A percentile compares a stretch with the other conserved stretches of the same genome.
Evolutionary conservation across 2,329 filamentous ascomycete genomes (phyloP).

Genomic region (Fusarium setosum): DNA sequence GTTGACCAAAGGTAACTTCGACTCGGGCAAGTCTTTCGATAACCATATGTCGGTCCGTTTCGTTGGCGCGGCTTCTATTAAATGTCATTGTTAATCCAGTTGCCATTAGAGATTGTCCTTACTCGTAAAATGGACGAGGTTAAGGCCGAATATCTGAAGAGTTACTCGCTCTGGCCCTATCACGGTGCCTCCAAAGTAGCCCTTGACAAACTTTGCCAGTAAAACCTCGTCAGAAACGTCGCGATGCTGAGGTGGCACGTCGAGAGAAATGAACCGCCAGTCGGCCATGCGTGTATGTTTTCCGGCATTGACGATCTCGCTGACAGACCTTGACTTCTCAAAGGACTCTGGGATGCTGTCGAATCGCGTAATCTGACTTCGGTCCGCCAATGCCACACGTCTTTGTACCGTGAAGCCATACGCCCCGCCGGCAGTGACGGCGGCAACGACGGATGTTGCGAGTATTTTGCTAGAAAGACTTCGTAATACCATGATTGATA

Average conservation of each 20-base stretch:
- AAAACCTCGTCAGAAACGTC: constrained; percentile 41
- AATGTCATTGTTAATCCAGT: background rate
- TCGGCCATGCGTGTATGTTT: constrained; percentile 34
- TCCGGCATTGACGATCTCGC: constrained; percentile 40
- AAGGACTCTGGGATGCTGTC: constrained; percentile 38
- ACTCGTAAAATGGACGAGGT: constrained; percentile 34
- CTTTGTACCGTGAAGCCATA: constrained; percentile 31
- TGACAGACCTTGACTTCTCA: constrained; percentile 37
- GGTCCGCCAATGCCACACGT: constrained; percentile 15
- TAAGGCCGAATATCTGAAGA: constrained; percentile 15
- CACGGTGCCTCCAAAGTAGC: constrained; percentile 46
- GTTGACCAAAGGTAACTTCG: constrained; percentile 26
- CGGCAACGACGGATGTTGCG: constrained; percentile 17
- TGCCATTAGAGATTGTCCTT: background rate
- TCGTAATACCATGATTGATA: constrained; percentile 22
- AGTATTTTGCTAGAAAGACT: constrained; percentile 27
- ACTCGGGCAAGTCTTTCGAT: constrained; percentile 27
- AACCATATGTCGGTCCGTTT: constrained; percentile 29
- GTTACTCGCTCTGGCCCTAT: constrained; percentile 40
- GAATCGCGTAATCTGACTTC: constrained; percentile 27
- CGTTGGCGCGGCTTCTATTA: constrained; percentile 10
- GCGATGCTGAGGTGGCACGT: constrained; percentile 23
- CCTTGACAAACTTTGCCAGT: constrained; percentile 43
- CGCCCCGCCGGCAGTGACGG: constrained; percentile 19
- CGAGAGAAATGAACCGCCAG: constrained; percentile 38